Evolutionary conservation across 164 flowering plant genomes (phyloP), one percentile per base, ranked within the genome.

Genomic region (Chimonanthus salicifolius): DNA sequence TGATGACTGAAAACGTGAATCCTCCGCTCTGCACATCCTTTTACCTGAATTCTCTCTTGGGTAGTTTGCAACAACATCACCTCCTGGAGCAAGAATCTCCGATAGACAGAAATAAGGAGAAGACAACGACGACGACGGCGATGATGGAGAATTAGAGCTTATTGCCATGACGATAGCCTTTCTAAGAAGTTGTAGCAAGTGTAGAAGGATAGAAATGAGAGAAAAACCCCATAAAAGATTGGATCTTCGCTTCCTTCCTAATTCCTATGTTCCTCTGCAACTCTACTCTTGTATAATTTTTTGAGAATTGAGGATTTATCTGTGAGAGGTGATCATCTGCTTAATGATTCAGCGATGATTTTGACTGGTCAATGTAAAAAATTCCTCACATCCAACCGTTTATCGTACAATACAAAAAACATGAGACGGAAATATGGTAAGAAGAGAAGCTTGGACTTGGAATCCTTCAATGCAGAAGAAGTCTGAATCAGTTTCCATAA

Each of bases 221-320:
- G 81, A 79, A 73, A 76, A 79, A 49, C 64, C 70, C 82, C 82
- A 76, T 5, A 76, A 46, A 47, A 77, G 43, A 8, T 77, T n/a
- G n/a, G 54, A 5, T 47, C 7, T 5, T 48, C 10, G n/a, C 16
- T 6, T 47, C 21, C 21, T 68, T 6, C 7, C 7, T 67, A 15
- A 11, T 68, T 6, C 7, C 7, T 67, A 15, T 45, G 20, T 6
- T 2, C 21, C 7, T 13, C 3, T 47, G 4, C 20, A 15, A 6
- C n/a, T 46, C 10, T 16, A 16, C 11, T 68, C 4, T n/a, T 47
- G 7, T 8, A 5, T n/a, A 7, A 0, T 13, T n/a, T 7, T 7
- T 11, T 63, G 21, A 5, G 13, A 8, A 9, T 63, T 54, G 16
- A 11, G 16, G 60, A 54, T n/a, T 3, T 51, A 51, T 13, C 16